These are phyloP conservation scores for Geotrichum histeridarum DNA, from an alignment of 1,139 yeast genomes.

Conservation along the genomic window DNA sequence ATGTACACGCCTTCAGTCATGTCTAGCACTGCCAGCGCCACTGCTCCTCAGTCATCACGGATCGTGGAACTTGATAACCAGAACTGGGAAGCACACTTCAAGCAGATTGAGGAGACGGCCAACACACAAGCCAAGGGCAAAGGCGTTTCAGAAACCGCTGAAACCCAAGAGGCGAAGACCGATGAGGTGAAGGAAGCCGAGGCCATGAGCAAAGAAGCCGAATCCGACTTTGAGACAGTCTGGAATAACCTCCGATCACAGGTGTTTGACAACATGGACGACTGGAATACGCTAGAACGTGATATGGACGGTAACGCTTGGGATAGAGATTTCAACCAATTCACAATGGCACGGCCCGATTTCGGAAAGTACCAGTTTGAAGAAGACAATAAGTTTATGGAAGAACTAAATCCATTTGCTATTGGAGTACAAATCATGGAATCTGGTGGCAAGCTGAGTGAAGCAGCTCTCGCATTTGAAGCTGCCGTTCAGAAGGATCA, in stretches of 20 bases:
- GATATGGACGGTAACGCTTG: constrained; percentile 40
- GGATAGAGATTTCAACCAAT: constrained; percentile 62
- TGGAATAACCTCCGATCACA: constrained; percentile 50
- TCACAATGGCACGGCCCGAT: constrained; percentile 65
- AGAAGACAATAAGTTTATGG: constrained; percentile 60
- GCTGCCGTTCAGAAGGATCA: constrained; percentile 86
- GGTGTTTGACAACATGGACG: constrained; percentile 43
- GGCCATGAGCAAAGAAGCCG: constrained; percentile 27
- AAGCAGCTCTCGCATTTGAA: constrained; percentile 94
- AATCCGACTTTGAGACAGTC: constrained; percentile 59
- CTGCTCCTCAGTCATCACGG: constrained; percentile 14
- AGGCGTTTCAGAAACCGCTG: background rate
- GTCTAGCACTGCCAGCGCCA: background rate
- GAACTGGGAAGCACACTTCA: constrained; percentile 83
- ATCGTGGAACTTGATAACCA: constrained; percentile 39
- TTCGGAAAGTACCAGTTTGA: constrained; percentile 81
- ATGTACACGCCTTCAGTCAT: constrained; percentile 7
- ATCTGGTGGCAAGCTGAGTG: constrained; percentile 87
- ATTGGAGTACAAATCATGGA: constrained; percentile 90
- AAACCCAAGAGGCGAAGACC: constrained; percentile 24
- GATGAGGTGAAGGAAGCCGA: constrained; percentile 19
- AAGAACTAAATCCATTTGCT: constrained; percentile 78
- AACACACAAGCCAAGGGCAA: constrained; percentile 31
- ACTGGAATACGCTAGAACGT: constrained; percentile 30
- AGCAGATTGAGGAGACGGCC: constrained; percentile 57